Base-by-base conservation (phyloP, 75 land plant genomes). In the Selaginella tamariscina region DNA sequence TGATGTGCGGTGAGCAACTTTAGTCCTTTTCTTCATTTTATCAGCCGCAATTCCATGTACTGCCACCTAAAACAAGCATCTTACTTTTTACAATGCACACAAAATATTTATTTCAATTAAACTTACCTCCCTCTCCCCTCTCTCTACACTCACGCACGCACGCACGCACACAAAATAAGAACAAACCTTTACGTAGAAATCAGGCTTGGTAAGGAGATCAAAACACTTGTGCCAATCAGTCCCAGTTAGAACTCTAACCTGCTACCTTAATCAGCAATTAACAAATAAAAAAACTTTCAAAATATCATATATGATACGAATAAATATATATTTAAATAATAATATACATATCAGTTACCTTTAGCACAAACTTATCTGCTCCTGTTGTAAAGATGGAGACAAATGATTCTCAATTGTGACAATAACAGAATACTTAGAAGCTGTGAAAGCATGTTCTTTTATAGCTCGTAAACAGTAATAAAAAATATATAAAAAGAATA, bases 131-230 rank as follows among this genome's bases (percentile, higher is more conserved):
- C n/a, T n/a, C n/a, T n/a, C n/a, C n/a, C n/a, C n/a, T n/a, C n/a
- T n/a, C n/a, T n/a, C n/a, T n/a, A n/a, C n/a, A n/a, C n/a, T n/a
- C n/a, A n/a, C n/a, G n/a, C n/a, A n/a, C n/a, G n/a, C n/a, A n/a
- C n/a, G n/a, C n/a, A n/a, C n/a, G n/a, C n/a, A n/a, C n/a, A n/a
- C n/a, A n/a, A n/a, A 0, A 29, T 27, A 22, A 24, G 15, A 24
- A 23, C 73, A 15, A 29, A 72, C 79, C 79, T 77, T 77, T 1
- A 72, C 67, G 65, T 77, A 77, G 55, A 77, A 77, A 31, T 77
- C 79, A 30, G 79, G 79, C 20, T 71, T 68, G 9, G 64, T 72
- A 22, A 59, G 67, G 1, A 59, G 32, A 64, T 72, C 79, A 72
- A 72, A 72, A 2, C 26, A 24, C 39, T 56, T 67, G 29, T 77